A percentile compares a stretch with the other conserved stretches of the same genome.
Conservation (phyloP, 441 rosid genomes). For the Populus hybrid region DNA sequence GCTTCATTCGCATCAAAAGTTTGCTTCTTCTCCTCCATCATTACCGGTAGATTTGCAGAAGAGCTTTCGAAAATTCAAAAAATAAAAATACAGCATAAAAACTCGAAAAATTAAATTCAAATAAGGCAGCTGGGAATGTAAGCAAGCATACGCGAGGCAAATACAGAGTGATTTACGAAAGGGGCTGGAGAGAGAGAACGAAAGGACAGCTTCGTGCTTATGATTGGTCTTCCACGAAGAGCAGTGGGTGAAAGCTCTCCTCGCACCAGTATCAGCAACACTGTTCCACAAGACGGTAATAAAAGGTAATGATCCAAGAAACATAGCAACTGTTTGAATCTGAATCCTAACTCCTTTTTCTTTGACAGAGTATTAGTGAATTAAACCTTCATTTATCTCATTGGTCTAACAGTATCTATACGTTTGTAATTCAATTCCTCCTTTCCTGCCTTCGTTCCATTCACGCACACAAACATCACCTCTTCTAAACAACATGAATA, state of each 20-base stretch:
- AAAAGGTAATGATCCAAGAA: neutral
- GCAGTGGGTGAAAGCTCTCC: neutral
- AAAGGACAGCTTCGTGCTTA: constrained; percentile 3
- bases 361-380: too few species aligned
- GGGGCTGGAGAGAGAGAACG: neutral
- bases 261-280: neutral
- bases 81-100: neutral
- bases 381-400: too few species aligned
- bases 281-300: neutral
- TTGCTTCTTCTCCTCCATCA: constrained; percentile 25
- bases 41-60: constrained; percentile 26
- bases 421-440: too few species aligned
- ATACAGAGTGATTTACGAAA: neutral
- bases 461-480: too few species aligned
- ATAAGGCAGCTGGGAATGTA: too few species aligned
- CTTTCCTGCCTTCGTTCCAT: too few species aligned
- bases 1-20: constrained; percentile 45
- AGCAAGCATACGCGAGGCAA: neutral
- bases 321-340: too few species aligned
- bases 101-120: neutral
- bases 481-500: too few species aligned
- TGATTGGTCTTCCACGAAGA: neutral
- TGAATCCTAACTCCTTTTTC: too few species aligned
- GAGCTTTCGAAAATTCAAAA: constrained; percentile 11
- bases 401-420: too few species aligned